A percentile compares a stretch with the other conserved stretches of the same genome.
phyloP scores from a whole-genome alignment of 164 flowering plant genomes.

The Vitis cinerea region DNA sequence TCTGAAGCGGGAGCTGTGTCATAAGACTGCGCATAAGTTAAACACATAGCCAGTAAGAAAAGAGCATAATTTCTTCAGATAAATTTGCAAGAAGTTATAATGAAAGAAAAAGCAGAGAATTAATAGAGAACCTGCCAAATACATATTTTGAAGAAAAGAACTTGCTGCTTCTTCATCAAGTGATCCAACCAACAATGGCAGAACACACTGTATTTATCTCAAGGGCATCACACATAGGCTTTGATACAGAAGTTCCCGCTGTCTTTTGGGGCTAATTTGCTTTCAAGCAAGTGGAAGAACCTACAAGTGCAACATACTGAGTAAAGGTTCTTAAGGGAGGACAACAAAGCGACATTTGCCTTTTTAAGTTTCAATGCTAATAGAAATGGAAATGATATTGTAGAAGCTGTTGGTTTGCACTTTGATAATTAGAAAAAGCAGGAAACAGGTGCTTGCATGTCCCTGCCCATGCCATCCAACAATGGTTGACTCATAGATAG shows the following conservation, averaged over 20 bases:
- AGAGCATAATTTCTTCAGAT: too few relatives aligned
- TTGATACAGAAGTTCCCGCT: slow-evolving; percentile 77
- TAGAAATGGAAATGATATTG: too few relatives aligned
- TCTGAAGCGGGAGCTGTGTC: slow-evolving; percentile 87
- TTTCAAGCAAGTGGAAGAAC: slow-evolving; percentile 91
- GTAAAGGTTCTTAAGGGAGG: too few relatives aligned
- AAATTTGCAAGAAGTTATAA: background rate
- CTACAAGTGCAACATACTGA: slow-evolving; percentile 19
- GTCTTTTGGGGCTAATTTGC: slow-evolving; percentile 62
- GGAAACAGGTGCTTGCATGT: too few relatives aligned
- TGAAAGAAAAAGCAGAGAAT: background rate
- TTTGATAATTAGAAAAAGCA: too few relatives aligned
- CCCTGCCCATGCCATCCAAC: too few relatives aligned
- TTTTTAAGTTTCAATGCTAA: too few relatives aligned
- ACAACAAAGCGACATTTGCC: too few relatives aligned
- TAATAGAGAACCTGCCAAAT: slow-evolving; percentile 64
- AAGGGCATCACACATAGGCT: slow-evolving; percentile 93
- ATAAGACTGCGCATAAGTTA: background rate
- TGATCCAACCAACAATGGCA: slow-evolving; percentile 87
- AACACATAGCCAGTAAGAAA: background rate
- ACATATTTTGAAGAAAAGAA: slow-evolving; percentile 76
- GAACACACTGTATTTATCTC: slow-evolving; percentile 78
- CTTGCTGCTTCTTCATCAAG: slow-evolving; percentile 67
- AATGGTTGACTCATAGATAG: too few relatives aligned
- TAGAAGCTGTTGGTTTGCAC: too few relatives aligned